Percentiles rank a stretch among this genome's conserved stretches.
phyloP scores from a whole-genome alignment of 2,329 filamentous ascomycete genomes.

The Ilyonectria sp. region DNA sequence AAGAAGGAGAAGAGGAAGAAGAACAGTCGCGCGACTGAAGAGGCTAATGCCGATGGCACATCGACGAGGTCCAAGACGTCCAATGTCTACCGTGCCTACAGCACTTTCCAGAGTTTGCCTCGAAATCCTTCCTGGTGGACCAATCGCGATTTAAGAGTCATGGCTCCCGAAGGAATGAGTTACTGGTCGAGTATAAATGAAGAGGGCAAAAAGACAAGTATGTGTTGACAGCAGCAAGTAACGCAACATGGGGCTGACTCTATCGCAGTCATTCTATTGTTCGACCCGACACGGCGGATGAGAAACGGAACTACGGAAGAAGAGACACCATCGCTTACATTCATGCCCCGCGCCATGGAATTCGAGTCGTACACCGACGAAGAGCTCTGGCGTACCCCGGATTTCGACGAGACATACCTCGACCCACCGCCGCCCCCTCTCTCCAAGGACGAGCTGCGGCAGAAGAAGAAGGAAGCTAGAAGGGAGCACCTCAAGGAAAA shows the following conservation, averaged over 20 bases:
- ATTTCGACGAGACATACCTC: constrained; percentile 45
- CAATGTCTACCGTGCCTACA: constrained; percentile 49
- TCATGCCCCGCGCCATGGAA: constrained; percentile 50
- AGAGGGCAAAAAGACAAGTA: constrained; percentile 41
- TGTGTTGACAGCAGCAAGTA: neutral
- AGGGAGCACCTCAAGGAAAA: constrained; percentile 28
- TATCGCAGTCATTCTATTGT: constrained; percentile 40
- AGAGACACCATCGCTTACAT: constrained; percentile 43
- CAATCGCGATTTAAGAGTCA: constrained; percentile 47
- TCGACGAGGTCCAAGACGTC: constrained; percentile 40
- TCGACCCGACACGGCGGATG: constrained; percentile 45
- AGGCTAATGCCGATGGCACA: constrained; percentile 18
- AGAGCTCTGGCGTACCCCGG: constrained; percentile 46
- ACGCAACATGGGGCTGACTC: constrained; percentile 13
- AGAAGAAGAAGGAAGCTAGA: constrained; percentile 34
- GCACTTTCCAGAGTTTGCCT: constrained; percentile 45
- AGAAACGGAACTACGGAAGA: constrained; percentile 40
- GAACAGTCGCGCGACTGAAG: neutral
- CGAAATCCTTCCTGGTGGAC: constrained; percentile 42
- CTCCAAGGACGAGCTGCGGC: constrained; percentile 32
- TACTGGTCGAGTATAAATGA: constrained; percentile 45
- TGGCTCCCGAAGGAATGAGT: constrained; percentile 47
- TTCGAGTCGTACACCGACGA: constrained; percentile 49
- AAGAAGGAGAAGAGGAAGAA: constrained; percentile 21
- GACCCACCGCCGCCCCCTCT: constrained; percentile 44